phyloP scores from a whole-genome alignment of 371 early-diverging fungal genomes.

The Mortierella sp. region DNA sequence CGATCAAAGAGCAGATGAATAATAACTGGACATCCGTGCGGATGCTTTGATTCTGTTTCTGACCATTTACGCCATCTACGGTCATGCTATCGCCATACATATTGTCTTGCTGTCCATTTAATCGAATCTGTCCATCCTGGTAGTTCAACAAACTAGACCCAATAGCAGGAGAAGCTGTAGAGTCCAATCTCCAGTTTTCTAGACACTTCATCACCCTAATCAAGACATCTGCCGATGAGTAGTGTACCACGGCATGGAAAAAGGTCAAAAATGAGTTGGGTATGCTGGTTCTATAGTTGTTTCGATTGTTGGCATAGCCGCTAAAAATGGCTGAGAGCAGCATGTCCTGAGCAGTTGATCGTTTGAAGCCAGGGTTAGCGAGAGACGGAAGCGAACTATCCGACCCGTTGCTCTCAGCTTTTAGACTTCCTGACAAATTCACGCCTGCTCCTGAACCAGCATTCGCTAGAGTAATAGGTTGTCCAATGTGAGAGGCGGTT shows the following conservation, averaged over 20 bases:
- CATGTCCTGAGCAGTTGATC: slow-evolving; percentile 44
- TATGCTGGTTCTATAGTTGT: slow-evolving; percentile 70
- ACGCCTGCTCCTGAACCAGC: background rate
- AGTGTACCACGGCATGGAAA: slow-evolving; percentile 73
- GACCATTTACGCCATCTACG: slow-evolving; percentile 11
- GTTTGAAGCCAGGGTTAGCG: background rate
- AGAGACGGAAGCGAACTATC: background rate
- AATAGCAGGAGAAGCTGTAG: slow-evolving; percentile 16
- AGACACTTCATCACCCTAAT: slow-evolving; percentile 43
- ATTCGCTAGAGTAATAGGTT: background rate
- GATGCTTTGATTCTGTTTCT: slow-evolving; percentile 45
- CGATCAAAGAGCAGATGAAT: slow-evolving; percentile 79
- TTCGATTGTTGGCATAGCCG: slow-evolving; percentile 71
- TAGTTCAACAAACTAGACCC: slow-evolving; percentile 37
- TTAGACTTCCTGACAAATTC: slow-evolving; percentile 7
- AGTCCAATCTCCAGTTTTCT: slow-evolving; percentile 41
- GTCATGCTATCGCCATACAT: slow-evolving; percentile 11
- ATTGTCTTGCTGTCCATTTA: slow-evolving; percentile 13
- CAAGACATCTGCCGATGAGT: slow-evolving; percentile 71
- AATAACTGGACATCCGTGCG: slow-evolving; percentile 80
- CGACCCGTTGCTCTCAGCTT: background rate
- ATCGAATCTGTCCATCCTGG: slow-evolving; percentile 20
- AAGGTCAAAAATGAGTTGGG: slow-evolving; percentile 75
- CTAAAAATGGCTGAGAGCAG: slow-evolving; percentile 64
- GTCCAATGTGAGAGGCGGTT: slow-evolving; percentile 4